These are phyloP conservation scores for Nemophila menziesii DNA, from an alignment of 257 asterid genomes.

Conservation along the genomic window DNA sequence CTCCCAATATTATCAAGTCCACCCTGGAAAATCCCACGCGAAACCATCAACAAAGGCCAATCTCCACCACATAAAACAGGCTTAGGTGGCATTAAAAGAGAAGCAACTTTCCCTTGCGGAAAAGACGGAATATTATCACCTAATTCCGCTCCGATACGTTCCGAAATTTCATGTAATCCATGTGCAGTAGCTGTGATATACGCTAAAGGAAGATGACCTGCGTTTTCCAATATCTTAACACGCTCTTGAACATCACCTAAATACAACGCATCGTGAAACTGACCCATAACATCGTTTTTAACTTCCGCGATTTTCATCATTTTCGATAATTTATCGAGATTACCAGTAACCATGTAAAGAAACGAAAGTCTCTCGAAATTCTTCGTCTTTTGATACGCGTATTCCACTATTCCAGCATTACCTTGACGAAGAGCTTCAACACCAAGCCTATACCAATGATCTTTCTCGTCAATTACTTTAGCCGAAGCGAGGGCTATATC, in stretches of 20 bases:
- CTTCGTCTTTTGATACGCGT: slow-evolving; percentile 84
- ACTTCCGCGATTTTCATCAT: slow-evolving; percentile 97
- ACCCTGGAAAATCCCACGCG: slow-evolving; percentile 62
- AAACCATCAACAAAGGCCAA: slow-evolving; percentile 84
- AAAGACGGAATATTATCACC: slow-evolving; percentile 58
- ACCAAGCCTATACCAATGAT: slow-evolving; percentile 83
- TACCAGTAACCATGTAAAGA: slow-evolving; percentile 76
- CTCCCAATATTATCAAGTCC: slow-evolving; percentile 38
- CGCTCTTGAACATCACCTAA: slow-evolving; percentile 84
- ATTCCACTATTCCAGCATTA: slow-evolving; percentile 79
- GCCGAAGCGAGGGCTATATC: slow-evolving; percentile 91
- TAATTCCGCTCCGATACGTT: slow-evolving; percentile 50
- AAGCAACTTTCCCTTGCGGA: slow-evolving; percentile 43
- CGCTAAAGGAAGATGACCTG: slow-evolving; percentile 78
- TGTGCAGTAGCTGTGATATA: slow-evolving; percentile 56
- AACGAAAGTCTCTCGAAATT: slow-evolving; percentile 84
- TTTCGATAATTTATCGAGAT: slow-evolving; percentile 67
- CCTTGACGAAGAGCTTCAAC: slow-evolving; percentile 94
- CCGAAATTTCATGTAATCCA: slow-evolving; percentile 60
- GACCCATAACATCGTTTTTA: slow-evolving; percentile 89
- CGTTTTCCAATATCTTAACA: slow-evolving; percentile 64
- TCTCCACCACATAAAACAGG: slow-evolving; percentile 70
- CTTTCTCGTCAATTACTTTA: slow-evolving; percentile 73
- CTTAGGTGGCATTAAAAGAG: slow-evolving; percentile 65
- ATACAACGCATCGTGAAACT: slow-evolving; percentile 84